phyloP scores from a whole-genome alignment of 164 flowering plant species.

The Stephania japonica region DNA sequence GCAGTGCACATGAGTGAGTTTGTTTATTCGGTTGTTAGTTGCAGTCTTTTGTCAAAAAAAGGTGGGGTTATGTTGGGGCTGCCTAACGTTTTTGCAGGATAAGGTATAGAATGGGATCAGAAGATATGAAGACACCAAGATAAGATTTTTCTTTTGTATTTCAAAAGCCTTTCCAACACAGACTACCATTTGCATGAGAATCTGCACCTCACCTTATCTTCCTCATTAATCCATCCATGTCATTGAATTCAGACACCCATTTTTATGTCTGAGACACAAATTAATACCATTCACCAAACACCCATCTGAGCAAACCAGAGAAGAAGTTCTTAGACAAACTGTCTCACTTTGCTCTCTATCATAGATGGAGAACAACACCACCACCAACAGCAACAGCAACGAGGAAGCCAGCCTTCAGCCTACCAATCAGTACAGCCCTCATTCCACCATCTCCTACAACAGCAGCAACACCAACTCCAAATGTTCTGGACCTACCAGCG shows the following conservation, averaged over 20 bases:
- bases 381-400: too few species aligned
- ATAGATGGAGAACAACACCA: constrained; percentile 17
- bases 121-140: constrained; percentile 2
- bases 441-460: constrained; percentile 75
- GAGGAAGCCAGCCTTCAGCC: constrained; percentile 12
- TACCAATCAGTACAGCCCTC: constrained; percentile 21
- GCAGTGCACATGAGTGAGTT: not conserved
- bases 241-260: constrained; percentile 3
- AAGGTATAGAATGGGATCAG: not conserved
- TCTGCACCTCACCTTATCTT: constrained; percentile 10
- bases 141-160: constrained; percentile 8
- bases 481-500: too few species aligned
- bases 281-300: not conserved
- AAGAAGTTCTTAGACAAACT: not conserved
- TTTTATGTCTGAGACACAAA: not conserved
- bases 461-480: constrained; percentile 67
- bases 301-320: not conserved
- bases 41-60: not conserved
- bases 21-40: constrained; percentile 2
- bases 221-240: not conserved
- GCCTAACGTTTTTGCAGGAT: not conserved
- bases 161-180: not conserved
- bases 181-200: constrained; percentile 6
- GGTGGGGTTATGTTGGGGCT: too few species aligned
- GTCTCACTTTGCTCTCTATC: not conserved